Percentiles rank a stretch among this genome's conserved stretches.
Conservation (phyloP, 768 basidiomycete species). For the Rhizopogon vulgaris region DNA sequence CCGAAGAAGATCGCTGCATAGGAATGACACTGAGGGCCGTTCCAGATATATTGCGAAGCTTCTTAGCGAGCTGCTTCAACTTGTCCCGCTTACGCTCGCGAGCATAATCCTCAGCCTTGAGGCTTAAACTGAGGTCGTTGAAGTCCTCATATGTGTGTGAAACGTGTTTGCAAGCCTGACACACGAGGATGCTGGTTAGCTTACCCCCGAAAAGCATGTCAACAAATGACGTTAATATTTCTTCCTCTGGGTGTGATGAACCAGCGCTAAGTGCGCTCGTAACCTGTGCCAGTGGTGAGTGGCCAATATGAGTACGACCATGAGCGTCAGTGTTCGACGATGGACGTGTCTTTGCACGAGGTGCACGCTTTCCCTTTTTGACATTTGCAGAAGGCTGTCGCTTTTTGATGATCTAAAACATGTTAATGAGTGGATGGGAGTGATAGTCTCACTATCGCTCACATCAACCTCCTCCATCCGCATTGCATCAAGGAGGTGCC, state of each 20-base stretch:
- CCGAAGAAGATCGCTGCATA: slow-evolving; percentile 50
- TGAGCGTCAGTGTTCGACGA: not conserved
- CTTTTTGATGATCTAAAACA: slow-evolving; percentile 69
- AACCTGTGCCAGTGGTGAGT: not conserved
- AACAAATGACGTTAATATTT: slow-evolving; percentile 61
- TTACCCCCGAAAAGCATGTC: slow-evolving; percentile 91
- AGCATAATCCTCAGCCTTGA: slow-evolving; percentile 75
- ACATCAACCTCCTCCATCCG: slow-evolving; percentile 94
- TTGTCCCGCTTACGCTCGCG: slow-evolving; percentile 72
- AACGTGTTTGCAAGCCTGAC: slow-evolving; percentile 89
- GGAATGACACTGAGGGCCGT: slow-evolving; percentile 23
- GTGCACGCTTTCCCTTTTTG: slow-evolving; percentile 14
- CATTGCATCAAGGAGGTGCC: slow-evolving; percentile 86
- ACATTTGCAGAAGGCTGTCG: slow-evolving; percentile 47
- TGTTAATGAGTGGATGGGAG: slow-evolving; percentile 1
- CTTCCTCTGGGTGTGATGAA: slow-evolving; percentile 30
- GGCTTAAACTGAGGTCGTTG: slow-evolving; percentile 86
- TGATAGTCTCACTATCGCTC: slow-evolving; percentile 17
- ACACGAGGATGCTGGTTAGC: slow-evolving; percentile 87
- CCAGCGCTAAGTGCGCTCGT: not conserved
- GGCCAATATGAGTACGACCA: not conserved
- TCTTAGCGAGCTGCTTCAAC: slow-evolving; percentile 67
- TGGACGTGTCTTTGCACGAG: not conserved
- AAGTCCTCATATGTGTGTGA: slow-evolving; percentile 93
- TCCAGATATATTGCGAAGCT: slow-evolving; percentile 39